phyloP scores from a whole-genome alignment of 2,329 filamentous ascomycete genomes.

The Hypoxylon sp. region DNA sequence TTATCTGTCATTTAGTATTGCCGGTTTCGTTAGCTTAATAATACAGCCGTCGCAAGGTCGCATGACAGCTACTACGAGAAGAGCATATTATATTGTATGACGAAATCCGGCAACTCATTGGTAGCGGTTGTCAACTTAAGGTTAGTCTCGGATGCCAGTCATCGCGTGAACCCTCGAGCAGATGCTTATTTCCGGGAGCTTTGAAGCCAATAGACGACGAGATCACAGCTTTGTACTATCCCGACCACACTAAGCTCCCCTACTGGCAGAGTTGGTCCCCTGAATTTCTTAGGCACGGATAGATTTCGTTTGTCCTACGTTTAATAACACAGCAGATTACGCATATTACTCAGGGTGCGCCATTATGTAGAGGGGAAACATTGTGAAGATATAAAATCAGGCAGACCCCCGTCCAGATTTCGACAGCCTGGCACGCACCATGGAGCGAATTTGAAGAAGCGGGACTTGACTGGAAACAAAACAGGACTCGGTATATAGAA shows the following conservation, averaged over 20 bases:
- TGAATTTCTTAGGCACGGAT: background rate
- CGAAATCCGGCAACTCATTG: background rate
- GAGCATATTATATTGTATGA: background rate
- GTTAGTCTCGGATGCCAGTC: constrained; percentile 8
- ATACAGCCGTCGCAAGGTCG: background rate
- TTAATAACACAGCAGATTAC: too few species aligned
- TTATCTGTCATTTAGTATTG: background rate
- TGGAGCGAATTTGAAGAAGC: background rate
- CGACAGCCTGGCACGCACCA: background rate
- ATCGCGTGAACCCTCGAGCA: background rate
- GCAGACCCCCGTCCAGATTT: constrained; percentile 1
- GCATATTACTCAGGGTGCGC: background rate
- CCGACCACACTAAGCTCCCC: background rate
- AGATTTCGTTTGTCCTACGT: background rate
- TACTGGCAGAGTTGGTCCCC: background rate
- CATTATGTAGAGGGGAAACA: constrained; percentile 4
- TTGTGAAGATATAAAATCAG: background rate
- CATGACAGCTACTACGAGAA: background rate
- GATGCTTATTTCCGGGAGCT: background rate
- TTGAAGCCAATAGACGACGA: background rate
- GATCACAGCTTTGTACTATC: background rate
- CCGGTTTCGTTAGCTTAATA: background rate
- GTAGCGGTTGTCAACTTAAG: background rate
- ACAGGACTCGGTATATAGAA: background rate
- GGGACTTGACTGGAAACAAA: background rate